These are phyloP conservation scores for Colletotrichum filicis DNA, from an alignment of 2,329 filamentous ascomycete species.

Conservation along the genomic window DNA sequence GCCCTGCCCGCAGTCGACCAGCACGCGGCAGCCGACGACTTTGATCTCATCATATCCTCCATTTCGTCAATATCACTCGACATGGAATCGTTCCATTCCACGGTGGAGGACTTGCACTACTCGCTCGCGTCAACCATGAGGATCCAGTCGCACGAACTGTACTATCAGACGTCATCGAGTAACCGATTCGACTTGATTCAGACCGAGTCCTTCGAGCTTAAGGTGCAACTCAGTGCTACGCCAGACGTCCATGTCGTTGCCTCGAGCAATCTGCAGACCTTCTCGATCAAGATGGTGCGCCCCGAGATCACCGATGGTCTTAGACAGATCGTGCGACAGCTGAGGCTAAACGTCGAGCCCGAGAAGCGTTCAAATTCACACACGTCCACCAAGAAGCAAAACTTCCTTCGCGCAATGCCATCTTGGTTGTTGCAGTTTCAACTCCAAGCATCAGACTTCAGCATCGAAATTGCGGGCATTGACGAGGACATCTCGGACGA, in stretches of 20 bases:
- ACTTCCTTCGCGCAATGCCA: slow-evolving; percentile 82
- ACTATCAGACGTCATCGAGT: slow-evolving; percentile 90
- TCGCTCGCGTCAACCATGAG: slow-evolving; percentile 84
- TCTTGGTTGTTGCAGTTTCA: slow-evolving; percentile 86
- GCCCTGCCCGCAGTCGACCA: slow-evolving; percentile 82
- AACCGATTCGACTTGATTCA: slow-evolving; percentile 87
- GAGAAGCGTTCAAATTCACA: slow-evolving; percentile 65
- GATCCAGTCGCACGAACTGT: slow-evolving; percentile 87
- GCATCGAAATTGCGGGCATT: slow-evolving; percentile 88
- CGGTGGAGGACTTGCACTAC: slow-evolving; percentile 86
- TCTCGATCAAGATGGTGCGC: slow-evolving; percentile 88
- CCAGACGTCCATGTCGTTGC: slow-evolving; percentile 87
- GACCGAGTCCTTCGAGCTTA: slow-evolving; percentile 89
- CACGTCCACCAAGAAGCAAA: slow-evolving; percentile 60
- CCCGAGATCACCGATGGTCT: slow-evolving; percentile 94
- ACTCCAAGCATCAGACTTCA: slow-evolving; percentile 89
- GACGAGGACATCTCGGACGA: slow-evolving; percentile 86
- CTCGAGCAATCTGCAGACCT: slow-evolving; percentile 84
- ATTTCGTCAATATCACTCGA: slow-evolving; percentile 95
- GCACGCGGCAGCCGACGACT: slow-evolving; percentile 77
- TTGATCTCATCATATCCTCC: slow-evolving; percentile 93
- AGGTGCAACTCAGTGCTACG: slow-evolving; percentile 83
- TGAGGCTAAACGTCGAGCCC: slow-evolving; percentile 76
- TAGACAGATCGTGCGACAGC: slow-evolving; percentile 88
- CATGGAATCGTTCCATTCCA: slow-evolving; percentile 93